A percentile compares a stretch with the other conserved stretches of the same genome.
phyloP scores from a whole-genome alignment of 2,329 filamentous ascomycete genomes.

The Fonsecaea pedrosoi region DNA sequence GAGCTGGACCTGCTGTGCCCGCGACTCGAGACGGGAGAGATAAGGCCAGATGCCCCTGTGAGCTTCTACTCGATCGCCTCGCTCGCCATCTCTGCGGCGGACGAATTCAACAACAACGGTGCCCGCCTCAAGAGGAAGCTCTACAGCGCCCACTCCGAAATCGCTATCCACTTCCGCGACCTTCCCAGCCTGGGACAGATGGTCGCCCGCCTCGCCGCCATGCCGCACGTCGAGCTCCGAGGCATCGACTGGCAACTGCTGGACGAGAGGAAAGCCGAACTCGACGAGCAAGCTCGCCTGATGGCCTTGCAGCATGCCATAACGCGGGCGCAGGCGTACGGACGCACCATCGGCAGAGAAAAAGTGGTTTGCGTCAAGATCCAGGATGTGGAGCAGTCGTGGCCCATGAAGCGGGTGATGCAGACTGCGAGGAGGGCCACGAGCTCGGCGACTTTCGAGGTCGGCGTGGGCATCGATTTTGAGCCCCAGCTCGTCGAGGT shows the following conservation, averaged over 20 bases:
- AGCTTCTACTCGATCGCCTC: slow-evolving; percentile 32
- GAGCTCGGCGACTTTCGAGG: slow-evolving; percentile 7
- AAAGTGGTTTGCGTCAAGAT: slow-evolving; percentile 29
- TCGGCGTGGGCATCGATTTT: slow-evolving; percentile 29
- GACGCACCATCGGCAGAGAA: slow-evolving; percentile 36
- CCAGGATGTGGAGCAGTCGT: slow-evolving; percentile 16
- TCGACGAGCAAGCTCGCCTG: slow-evolving; percentile 39
- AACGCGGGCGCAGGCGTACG: slow-evolving; percentile 39
- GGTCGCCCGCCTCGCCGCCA: slow-evolving; percentile 32
- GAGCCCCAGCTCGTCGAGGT: slow-evolving; percentile 30
- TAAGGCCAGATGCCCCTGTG: slow-evolving; percentile 36
- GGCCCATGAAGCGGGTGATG: not conserved
- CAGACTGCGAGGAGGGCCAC: slow-evolving; percentile 20
- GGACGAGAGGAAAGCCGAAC: slow-evolving; percentile 35
- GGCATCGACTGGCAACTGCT: slow-evolving; percentile 41
- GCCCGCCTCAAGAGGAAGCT: slow-evolving; percentile 28
- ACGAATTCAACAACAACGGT: slow-evolving; percentile 28
- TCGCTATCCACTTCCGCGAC: slow-evolving; percentile 41
- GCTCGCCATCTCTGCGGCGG: slow-evolving; percentile 32
- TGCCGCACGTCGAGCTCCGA: slow-evolving; percentile 39
- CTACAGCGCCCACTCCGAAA: slow-evolving; percentile 35
- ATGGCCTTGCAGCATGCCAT: slow-evolving; percentile 41
- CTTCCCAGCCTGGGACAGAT: slow-evolving; percentile 39
- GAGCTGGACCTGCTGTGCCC: slow-evolving; percentile 17
- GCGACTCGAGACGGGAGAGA: slow-evolving; percentile 16